Evolutionary conservation across 140 eudicot genomes (phyloP).

Genomic region (Stevia rebaudiana): DNA sequence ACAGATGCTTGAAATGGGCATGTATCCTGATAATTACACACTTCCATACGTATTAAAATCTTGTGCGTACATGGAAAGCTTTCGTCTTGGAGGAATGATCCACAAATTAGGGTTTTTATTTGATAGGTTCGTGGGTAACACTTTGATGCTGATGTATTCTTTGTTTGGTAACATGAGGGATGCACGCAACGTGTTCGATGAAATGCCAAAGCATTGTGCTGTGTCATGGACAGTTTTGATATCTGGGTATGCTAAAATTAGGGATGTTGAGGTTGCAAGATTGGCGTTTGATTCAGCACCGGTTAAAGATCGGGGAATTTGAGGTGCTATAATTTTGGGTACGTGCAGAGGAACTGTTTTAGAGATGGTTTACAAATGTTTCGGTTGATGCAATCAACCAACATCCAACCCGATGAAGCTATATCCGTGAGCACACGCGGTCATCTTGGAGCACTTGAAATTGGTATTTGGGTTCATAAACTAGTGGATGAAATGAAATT

Average conservation of each 20-base stretch:
- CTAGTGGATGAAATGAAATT: constrained; percentile 18
- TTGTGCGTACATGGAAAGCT: constrained; percentile 32
- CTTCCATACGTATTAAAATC: constrained; percentile 61
- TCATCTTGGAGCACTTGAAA: constrained; percentile 54
- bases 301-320: constrained; percentile 46
- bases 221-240: constrained; percentile 59
- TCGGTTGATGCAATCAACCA: constrained; percentile 41
- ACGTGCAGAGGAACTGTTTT: constrained; percentile 49
- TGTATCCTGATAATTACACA: constrained; percentile 55
- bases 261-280: constrained; percentile 40
- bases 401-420: constrained; percentile 46
- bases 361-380: constrained; percentile 60
- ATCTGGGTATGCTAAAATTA: constrained; percentile 48
- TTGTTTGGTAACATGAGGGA: constrained; percentile 33
- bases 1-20: constrained; percentile 25
- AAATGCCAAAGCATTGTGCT: constrained; percentile 38
- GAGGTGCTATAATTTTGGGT: constrained; percentile 62
- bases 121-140: constrained; percentile 49
- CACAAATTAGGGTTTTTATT: constrained; percentile 44
- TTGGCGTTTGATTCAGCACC: constrained; percentile 52
- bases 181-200: constrained; percentile 47
- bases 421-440: constrained; percentile 46
- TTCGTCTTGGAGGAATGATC: constrained; percentile 35
- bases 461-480: constrained; percentile 57
- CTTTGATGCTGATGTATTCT: constrained; percentile 41